Conservation (phyloP, 768 basidiomycete genomes). For the Lentinula aciculospora region DNA sequence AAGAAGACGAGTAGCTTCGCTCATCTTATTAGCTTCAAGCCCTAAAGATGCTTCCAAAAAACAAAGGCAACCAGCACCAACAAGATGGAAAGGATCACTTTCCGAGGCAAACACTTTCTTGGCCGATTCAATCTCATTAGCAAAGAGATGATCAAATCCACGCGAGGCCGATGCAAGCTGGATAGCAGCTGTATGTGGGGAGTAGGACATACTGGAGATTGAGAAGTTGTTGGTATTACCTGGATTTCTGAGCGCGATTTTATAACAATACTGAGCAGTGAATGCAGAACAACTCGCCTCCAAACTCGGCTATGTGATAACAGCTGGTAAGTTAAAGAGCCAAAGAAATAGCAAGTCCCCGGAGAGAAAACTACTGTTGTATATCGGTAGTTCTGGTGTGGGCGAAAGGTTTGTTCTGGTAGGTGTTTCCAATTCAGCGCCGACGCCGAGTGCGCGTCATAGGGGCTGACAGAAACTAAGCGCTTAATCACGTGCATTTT, state of each 20-base stretch:
- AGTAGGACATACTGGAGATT: background rate
- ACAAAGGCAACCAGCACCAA: slow-evolving; percentile 66
- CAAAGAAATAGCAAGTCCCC: too few species aligned
- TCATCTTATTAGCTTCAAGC: slow-evolving; percentile 71
- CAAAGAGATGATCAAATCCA: slow-evolving; percentile 67
- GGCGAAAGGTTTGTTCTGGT: background rate
- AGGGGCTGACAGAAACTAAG: background rate
- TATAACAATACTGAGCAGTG: too few species aligned
- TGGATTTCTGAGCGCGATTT: background rate
- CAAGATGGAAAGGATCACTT: slow-evolving; percentile 57
- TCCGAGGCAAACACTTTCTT: slow-evolving; percentile 39
- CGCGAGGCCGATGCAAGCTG: slow-evolving; percentile 30
- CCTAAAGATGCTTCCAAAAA: slow-evolving; percentile 77
- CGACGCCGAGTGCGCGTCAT: background rate
- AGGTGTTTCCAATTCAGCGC: background rate
- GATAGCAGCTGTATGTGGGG: background rate
- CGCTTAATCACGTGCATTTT: background rate
- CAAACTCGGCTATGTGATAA: too few species aligned
- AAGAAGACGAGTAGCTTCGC: slow-evolving; percentile 54
- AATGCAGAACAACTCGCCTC: too few species aligned
- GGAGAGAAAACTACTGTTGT: background rate
- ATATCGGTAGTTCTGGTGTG: background rate
- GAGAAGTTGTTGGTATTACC: background rate
- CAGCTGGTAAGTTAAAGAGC: too few species aligned
- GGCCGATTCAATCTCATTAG: slow-evolving; percentile 58